Evolutionary conservation across 2,329 filamentous ascomycete species (phyloP), one percentile per base, ranked within the genome.

Genomic region (Leptographium radiaticola): DNA sequence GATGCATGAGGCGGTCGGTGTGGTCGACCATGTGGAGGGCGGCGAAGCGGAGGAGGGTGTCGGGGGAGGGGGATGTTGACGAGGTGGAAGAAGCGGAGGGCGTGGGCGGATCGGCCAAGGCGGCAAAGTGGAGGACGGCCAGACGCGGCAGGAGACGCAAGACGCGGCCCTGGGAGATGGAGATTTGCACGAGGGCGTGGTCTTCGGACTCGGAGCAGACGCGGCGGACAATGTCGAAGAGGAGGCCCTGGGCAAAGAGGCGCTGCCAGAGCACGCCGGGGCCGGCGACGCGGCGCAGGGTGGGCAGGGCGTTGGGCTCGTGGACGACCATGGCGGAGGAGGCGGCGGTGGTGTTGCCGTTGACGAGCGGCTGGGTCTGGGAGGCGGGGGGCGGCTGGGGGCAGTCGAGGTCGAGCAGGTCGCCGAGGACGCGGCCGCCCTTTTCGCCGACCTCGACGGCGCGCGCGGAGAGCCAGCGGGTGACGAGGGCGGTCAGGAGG

Each of bases 341-440:
- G 39, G 47, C 46, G 20, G 52, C 56, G 54, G n/a, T 5, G 7
- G 46, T 60, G 62, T 31, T 20, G 6, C 43, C 43, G 45, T 36
- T 34, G 30, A 49, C 9, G 10, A 18, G 33, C 25, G 25, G 30
- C 8, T 52, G 55, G 15, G 25, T 53, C 51, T 15, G 56, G 56
- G 44, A 25, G 12, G 30, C 2, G 47, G 62, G 63, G 16, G 64
- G 65, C 18, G 59, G 66, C 15, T 68, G 58, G 11, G 73, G 70
- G 58, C 75, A 79, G 63, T 83, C 80, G 8, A 74, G 67, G 50
- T 80, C 74, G 5, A 83, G 69, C 39, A 83, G 62, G 58, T 78
- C 74, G 2, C 73, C 73, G 3, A 84, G 62, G 2, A 76, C 71
- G 51, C 66, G 70, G 2, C 69, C 69, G 2, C 73, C 77, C 36